Evolutionary conservation across 345 rosid species (phyloP).

Genomic region (Gossypium mustelinum): DNA sequence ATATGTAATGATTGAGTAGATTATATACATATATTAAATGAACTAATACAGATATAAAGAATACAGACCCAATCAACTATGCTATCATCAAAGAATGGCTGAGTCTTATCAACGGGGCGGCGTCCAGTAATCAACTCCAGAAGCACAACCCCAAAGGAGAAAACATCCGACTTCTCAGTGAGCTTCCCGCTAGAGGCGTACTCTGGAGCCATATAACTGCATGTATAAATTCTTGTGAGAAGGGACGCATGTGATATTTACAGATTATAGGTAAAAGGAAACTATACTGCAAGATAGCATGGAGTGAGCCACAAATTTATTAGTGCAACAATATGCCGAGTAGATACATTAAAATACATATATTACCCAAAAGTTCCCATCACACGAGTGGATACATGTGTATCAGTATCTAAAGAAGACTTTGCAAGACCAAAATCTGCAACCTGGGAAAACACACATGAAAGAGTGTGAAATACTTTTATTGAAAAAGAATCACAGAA

Average conservation of each 20-base stretch:
- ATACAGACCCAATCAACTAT: slow-evolving; percentile 82
- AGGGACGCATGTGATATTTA: not conserved
- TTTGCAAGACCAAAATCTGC: slow-evolving; percentile 96
- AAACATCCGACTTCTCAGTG: slow-evolving; percentile 83
- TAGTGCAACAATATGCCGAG: not conserved
- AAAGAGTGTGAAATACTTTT: not conserved
- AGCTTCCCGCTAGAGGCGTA: slow-evolving; percentile 86
- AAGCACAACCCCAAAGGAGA: slow-evolving; percentile 84
- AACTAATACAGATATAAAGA: not conserved
- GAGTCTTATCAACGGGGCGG: slow-evolving; percentile 54
- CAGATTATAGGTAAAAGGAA: not conserved
- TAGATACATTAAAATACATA: not conserved
- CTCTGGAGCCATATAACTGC: slow-evolving; percentile 90
- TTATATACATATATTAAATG: not conserved
- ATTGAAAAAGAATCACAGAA: not conserved
- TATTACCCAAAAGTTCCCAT: slow-evolving; percentile 93
- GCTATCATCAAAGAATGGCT: slow-evolving; percentile 60
- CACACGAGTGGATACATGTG: slow-evolving; percentile 85
- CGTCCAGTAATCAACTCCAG: slow-evolving; percentile 80
- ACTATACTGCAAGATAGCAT: not conserved
- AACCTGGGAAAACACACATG: slow-evolving; percentile 40
- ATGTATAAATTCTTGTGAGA: slow-evolving; percentile 12
- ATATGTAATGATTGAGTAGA: not conserved
- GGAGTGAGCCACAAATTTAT: not conserved
- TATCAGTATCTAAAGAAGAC: slow-evolving; percentile 61